Conservation (phyloP, 2,329 filamentous ascomycete species). For the Parastagonospora avenae region DNA sequence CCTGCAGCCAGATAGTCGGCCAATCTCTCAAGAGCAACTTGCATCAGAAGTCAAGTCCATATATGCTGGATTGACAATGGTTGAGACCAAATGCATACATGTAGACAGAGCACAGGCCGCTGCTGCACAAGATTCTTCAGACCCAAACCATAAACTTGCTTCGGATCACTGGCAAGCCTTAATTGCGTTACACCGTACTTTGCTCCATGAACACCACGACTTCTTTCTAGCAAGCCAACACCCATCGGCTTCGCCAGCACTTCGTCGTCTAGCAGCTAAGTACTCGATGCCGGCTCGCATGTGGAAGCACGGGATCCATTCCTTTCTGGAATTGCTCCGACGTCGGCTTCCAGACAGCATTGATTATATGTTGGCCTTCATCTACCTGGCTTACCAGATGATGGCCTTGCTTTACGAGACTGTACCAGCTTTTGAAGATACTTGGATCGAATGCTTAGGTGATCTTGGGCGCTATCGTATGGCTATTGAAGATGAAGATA, state of each 20-base stretch:
- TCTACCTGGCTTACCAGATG: constrained; percentile 88
- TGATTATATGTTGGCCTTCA: constrained; percentile 90
- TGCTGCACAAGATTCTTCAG: constrained; percentile 57
- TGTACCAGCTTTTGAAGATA: constrained; percentile 80
- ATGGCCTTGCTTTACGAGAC: constrained; percentile 87
- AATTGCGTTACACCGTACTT: constrained; percentile 78
- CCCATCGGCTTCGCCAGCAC: constrained; percentile 69
- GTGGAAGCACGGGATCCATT: constrained; percentile 93
- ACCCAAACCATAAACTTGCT: constrained; percentile 52
- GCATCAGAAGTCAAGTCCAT: constrained; percentile 82
- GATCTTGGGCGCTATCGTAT: constrained; percentile 86
- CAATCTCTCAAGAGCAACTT: constrained; percentile 78
- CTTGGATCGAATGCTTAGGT: constrained; percentile 92
- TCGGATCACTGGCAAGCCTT: constrained; percentile 82
- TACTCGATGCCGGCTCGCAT: constrained; percentile 92
- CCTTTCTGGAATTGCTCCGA: constrained; percentile 71
- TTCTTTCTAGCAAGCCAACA: constrained; percentile 84
- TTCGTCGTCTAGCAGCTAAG: constrained; percentile 73
- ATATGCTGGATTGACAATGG: constrained; percentile 82
- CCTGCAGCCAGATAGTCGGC: constrained; percentile 66
- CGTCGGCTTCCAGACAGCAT: constrained; percentile 75
- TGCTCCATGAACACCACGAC: constrained; percentile 71
- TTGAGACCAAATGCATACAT: constrained; percentile 86
- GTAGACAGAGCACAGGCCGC: constrained; percentile 69
- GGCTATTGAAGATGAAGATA: constrained; percentile 86